phyloP scores from a whole-genome alignment of 805 yeast species.

The Wickerhamiella musiphila region DNA sequence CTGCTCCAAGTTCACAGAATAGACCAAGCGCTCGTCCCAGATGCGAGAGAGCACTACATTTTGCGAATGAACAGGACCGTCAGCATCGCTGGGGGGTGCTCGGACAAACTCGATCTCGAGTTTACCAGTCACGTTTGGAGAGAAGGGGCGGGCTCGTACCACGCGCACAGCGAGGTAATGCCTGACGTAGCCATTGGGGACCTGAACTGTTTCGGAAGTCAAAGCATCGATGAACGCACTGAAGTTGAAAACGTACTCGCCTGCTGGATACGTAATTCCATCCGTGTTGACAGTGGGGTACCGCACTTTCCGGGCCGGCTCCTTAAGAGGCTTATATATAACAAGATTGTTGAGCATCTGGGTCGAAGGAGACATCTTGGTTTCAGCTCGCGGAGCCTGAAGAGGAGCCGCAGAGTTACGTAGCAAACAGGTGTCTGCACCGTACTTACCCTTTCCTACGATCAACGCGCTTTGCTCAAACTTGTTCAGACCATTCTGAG shows the following conservation, averaged over 20 bases:
- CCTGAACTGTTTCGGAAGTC: slow-evolving; percentile 54
- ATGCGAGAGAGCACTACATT: slow-evolving; percentile 66
- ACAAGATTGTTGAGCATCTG: slow-evolving; percentile 9
- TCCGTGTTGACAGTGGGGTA: slow-evolving; percentile 10
- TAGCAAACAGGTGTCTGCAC: slow-evolving; percentile 19
- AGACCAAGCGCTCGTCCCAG: slow-evolving; percentile 71
- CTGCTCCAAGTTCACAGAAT: slow-evolving; percentile 63
- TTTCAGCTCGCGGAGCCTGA: slow-evolving; percentile 7
- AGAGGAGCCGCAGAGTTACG: slow-evolving; percentile 5
- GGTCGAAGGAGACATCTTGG: slow-evolving; percentile 5
- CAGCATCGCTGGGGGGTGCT: slow-evolving; percentile 50
- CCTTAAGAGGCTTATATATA: slow-evolving; percentile 10
- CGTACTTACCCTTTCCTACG: slow-evolving; percentile 19
- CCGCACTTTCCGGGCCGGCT: slow-evolving; percentile 13
- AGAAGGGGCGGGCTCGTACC: slow-evolving; percentile 59
- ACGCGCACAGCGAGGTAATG: slow-evolving; percentile 45
- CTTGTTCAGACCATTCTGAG: slow-evolving; percentile 9
- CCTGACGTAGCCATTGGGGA: slow-evolving; percentile 55
- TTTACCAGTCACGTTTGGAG: slow-evolving; percentile 43
- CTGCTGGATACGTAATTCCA: slow-evolving; percentile 37
- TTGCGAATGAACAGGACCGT: slow-evolving; percentile 51
- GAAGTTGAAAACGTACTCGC: slow-evolving; percentile 70
- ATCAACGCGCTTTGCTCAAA: slow-evolving; percentile 15
- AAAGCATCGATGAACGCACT: slow-evolving; percentile 63
- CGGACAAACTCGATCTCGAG: slow-evolving; percentile 46